Conservation (phyloP, 2,329 filamentous ascomycete genomes). For the Dothidotthia symphoricarpi region DNA sequence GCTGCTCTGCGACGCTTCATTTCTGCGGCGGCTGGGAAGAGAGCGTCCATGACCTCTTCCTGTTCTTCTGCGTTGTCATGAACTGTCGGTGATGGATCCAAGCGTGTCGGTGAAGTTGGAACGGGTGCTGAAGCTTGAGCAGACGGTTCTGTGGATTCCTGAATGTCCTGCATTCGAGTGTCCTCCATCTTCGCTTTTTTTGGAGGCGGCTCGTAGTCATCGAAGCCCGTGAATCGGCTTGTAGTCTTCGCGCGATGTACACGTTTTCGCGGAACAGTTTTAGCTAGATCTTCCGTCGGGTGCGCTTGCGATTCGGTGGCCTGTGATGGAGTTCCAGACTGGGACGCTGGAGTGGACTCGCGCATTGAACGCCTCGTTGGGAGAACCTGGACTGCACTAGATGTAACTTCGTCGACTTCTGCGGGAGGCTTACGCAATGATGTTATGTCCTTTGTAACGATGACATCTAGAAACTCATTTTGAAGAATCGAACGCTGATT, state of each 20-base stretch:
- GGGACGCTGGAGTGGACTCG: constrained; percentile 17
- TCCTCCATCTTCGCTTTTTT: constrained; percentile 33
- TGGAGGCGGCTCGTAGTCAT: constrained; percentile 49
- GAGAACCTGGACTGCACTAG: constrained; percentile 17
- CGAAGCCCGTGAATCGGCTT: constrained; percentile 71
- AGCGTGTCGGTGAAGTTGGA: constrained; percentile 18
- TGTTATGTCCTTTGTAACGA: constrained; percentile 75
- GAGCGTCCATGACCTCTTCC: constrained; percentile 64
- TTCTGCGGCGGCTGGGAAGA: constrained; percentile 73
- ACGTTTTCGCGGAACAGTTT: constrained; percentile 32
- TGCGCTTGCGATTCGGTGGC: constrained; percentile 14
- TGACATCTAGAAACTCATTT: constrained; percentile 87
- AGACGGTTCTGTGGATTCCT: constrained; percentile 13
- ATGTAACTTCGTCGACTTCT: constrained; percentile 30
- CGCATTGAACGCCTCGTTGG: constrained; percentile 14
- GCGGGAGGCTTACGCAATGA: constrained; percentile 66
- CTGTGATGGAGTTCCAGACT: constrained; percentile 18
- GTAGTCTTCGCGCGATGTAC: constrained; percentile 38
- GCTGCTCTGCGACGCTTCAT: constrained; percentile 69
- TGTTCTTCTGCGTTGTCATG: constrained; percentile 36
- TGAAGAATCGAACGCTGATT: constrained; percentile 84
- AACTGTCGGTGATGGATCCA: constrained; percentile 31
- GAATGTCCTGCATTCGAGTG: constrained; percentile 27
- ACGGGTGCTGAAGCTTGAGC: constrained; percentile 5
- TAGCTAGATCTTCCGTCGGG: constrained; percentile 20